Conservation (phyloP, 805 yeast species). For the Ogataea nakhonphanomensis region DNA sequence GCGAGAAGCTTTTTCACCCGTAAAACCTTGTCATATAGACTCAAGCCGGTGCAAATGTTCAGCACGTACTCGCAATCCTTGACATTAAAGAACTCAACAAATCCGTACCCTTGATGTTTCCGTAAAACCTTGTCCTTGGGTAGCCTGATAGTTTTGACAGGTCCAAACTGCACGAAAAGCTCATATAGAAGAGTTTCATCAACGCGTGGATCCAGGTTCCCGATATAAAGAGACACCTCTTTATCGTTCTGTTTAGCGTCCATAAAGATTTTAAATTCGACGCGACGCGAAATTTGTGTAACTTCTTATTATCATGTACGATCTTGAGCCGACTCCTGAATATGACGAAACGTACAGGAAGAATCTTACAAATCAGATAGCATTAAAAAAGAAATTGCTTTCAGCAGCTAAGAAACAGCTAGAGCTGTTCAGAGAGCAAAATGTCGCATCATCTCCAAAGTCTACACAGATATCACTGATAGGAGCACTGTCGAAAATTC, state of each 20-base stretch:
- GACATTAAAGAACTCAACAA: slow-evolving; percentile 61
- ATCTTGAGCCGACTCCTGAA: slow-evolving; percentile 5
- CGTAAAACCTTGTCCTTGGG: slow-evolving; percentile 76
- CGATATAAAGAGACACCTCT: slow-evolving; percentile 69
- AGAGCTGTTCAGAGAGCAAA: slow-evolving; percentile 6
- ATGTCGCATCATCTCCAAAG: slow-evolving; percentile 1
- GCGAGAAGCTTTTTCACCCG: slow-evolving; percentile 46
- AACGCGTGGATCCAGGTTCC: slow-evolving; percentile 75
- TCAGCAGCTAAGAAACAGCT: slow-evolving; percentile 20
- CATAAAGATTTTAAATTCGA: slow-evolving; percentile 4
- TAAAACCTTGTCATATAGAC: slow-evolving; percentile 58
- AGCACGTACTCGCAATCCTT: slow-evolving; percentile 70
- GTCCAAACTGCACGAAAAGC: slow-evolving; percentile 80
- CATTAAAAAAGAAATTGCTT: slow-evolving; percentile 19
- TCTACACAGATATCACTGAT: slow-evolving; percentile 21
- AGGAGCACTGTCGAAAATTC: slow-evolving; percentile 24
- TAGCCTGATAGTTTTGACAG: slow-evolving; percentile 62
- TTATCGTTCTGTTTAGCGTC: slow-evolving; percentile 36
- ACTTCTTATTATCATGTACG: slow-evolving; percentile 3
- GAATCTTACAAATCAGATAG: slow-evolving; percentile 23
- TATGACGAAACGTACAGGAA: slow-evolving; percentile 15
- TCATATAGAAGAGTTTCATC: slow-evolving; percentile 74
- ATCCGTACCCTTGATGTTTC: slow-evolving; percentile 83
- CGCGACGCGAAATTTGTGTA: slow-evolving; percentile 11
- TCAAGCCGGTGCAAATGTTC: slow-evolving; percentile 55